phyloP scores from a whole-genome alignment of 2,329 filamentous ascomycete species.

The Cercospora sp. region DNA sequence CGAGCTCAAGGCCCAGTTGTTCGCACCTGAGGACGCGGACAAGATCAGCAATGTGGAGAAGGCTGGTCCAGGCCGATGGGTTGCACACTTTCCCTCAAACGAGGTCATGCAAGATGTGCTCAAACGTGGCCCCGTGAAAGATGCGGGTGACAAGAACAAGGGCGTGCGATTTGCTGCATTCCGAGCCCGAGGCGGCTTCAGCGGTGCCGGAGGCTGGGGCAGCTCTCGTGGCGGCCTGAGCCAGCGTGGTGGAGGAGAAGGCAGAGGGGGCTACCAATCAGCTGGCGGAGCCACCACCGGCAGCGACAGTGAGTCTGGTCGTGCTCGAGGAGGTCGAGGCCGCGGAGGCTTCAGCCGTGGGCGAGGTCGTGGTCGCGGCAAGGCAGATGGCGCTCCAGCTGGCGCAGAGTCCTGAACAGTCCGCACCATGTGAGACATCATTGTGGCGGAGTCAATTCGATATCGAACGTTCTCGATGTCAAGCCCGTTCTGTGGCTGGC shows the following conservation, averaged over 20 bases:
- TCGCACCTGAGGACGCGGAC: constrained; percentile 76
- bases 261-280: constrained; percentile 38
- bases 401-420: constrained; percentile 36
- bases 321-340: constrained; percentile 52
- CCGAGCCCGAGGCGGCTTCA: constrained; percentile 61
- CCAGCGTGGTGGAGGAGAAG: constrained; percentile 59
- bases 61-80: constrained; percentile 77
- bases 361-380: constrained; percentile 45
- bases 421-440: constrained; percentile 1
- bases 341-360: constrained; percentile 54
- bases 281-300: constrained; percentile 39
- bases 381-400: constrained; percentile 30
- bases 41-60: constrained; percentile 73
- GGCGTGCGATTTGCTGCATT: constrained; percentile 51
- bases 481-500: neutral
- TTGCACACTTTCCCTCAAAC: constrained; percentile 77
- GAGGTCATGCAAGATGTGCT: constrained; percentile 82
- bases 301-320: constrained; percentile 72
- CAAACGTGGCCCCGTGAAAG: constrained; percentile 71
- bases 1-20: constrained; percentile 71
- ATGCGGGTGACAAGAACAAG: constrained; percentile 63
- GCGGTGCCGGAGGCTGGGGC: constrained; percentile 61
- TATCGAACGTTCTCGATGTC: neutral
- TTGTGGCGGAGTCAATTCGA: neutral
- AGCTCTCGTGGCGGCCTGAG: constrained; percentile 62